Evolutionary conservation across 495 filamentous ascomycete species (phyloP), one percentile per base, ranked within the genome.

Genomic region (Daldinia concentrica): DNA sequence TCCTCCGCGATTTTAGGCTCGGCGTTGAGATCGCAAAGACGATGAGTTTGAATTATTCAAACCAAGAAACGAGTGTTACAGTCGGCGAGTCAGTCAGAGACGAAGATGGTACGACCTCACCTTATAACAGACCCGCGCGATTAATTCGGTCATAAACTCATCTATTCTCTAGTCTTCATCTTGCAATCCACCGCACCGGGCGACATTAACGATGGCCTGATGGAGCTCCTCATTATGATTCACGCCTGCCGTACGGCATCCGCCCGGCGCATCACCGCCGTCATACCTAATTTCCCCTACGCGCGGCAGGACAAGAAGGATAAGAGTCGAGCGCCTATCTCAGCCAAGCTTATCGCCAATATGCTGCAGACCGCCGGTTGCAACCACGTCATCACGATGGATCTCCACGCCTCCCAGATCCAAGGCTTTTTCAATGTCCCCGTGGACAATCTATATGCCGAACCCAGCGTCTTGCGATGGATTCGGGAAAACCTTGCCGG

Each of bases 251-350:
- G 97, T 74, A 98, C 95, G 24, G 96, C 95, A 1, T 94, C 90
- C n/a, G 94, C 94, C 5, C 88, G 94, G 66, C 90, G 93, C 67
- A 97, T 99, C 81, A 98, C 93, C 22, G 92, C 92, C 68, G 89
- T 94, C 62, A 92, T 97, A 57, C 95, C 95, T 66, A 98, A 99
- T 82, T 99, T 97, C 83, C 95, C 94, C 29, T 97, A 99, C 76
- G 95, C 95, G n/a, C 92, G 95, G 29, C 95, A 99, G 82, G 95
- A 99, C 84, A 99, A 99, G 85, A 99, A 99, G 81, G 95, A 98
- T 82, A 97, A 97, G 84, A 76, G 72, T 51, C 88, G 95, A 63
- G 95, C 95, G 27, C 94, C 94, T 14, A 94, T 93, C 72, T 93
- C 91, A 52, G 95, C 95, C 19, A 95, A 94, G 80, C 83, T 98